These are phyloP conservation scores for Ceratonia siliqua DNA, from an alignment of 306 rosid genomes.

Conservation along the genomic window DNA sequence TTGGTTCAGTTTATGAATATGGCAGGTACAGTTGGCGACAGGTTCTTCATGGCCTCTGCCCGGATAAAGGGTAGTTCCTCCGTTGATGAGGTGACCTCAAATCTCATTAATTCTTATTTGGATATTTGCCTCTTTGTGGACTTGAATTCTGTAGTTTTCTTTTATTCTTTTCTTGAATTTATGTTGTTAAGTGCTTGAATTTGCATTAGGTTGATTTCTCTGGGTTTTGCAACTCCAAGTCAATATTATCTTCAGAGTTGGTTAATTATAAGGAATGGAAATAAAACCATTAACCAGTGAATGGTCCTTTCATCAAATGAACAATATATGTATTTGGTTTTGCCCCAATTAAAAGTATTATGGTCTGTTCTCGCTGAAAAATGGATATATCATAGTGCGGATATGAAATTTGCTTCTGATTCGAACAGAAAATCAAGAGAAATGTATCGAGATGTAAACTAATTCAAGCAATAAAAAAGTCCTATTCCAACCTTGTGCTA, in stretches of 20 bases:
- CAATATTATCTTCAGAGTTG: not conserved
- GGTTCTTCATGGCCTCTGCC: slow-evolving; percentile 67
- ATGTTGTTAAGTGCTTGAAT: not conserved
- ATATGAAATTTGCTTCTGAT: slow-evolving; percentile 8
- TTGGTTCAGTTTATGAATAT: slow-evolving; percentile 50
- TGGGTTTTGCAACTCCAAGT: not conserved
- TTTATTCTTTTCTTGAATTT: not conserved
- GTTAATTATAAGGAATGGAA: not conserved
- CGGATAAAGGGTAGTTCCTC: slow-evolving; percentile 44
- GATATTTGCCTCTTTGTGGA: not conserved
- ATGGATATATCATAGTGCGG: not conserved
- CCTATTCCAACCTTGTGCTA: slow-evolving; percentile 2
- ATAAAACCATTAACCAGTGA: not conserved
- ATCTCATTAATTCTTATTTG: not conserved
- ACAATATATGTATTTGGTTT: not conserved
- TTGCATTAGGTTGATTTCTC: not conserved
- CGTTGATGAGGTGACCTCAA: slow-evolving; percentile 56
- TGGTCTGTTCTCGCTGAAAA: slow-evolving; percentile 4
- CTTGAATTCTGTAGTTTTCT: not conserved
- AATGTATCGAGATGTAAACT: not conserved
- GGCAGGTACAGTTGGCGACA: slow-evolving; percentile 42
- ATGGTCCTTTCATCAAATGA: not conserved
- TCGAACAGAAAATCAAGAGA: not conserved
- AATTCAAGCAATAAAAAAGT: not conserved
- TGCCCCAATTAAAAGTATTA: not conserved